Base-by-base conservation (phyloP, 768 basidiomycete species). In the Collybia nuda region DNA sequence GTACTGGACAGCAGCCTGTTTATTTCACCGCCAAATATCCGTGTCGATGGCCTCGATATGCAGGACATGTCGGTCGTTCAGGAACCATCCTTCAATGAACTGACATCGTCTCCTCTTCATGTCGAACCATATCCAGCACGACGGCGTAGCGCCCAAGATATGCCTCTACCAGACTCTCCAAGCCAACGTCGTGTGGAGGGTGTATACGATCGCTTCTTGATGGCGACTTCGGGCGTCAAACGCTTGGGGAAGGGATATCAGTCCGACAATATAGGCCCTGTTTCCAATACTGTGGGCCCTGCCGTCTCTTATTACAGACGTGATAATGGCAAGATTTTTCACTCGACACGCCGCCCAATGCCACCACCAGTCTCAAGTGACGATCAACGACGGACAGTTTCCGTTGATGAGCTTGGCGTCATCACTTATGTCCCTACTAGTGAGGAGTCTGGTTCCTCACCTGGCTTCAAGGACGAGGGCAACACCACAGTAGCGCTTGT, bases 241-340 rank as follows among this genome's bases (percentile, higher is more conserved):
- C 86, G 89, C 23, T 69, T 87, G 6, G 90, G 90, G 3, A 84
- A 81, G 59, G 90, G 90, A 6, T 91, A 92, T 58, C 87, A 92
- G 65, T 90, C 88, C 2, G 81, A 88, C 46, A 80, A 79, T 54
- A 48, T 68, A 46, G 77, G 72, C 19, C 74, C 81, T 2, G 60
- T 76, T 36, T 65, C 65, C 5, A 72, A 74, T 52, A 66, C 64
- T 35, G 55, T 67, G 15, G 35, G 22, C 35, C 32, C 19, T 14
- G 51, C 51, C 38, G 53, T 63, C 51, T 28, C 23, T 37, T 53
- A 60, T 47, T 29, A 61, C 26, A 63, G 65, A 54, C 57, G 73
- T 51, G 67, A 74, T 35, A 70, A 68, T 58, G 69, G 69, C 24
- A 68, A 72, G 22, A 63, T 79, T 19, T 82, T 83, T 65, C 68